Percentiles rank a stretch among this genome's conserved stretches.
These are phyloP conservation scores for Kuraishia cidri DNA, from an alignment of 805 yeast genomes.

Conservation along the genomic window DNA sequence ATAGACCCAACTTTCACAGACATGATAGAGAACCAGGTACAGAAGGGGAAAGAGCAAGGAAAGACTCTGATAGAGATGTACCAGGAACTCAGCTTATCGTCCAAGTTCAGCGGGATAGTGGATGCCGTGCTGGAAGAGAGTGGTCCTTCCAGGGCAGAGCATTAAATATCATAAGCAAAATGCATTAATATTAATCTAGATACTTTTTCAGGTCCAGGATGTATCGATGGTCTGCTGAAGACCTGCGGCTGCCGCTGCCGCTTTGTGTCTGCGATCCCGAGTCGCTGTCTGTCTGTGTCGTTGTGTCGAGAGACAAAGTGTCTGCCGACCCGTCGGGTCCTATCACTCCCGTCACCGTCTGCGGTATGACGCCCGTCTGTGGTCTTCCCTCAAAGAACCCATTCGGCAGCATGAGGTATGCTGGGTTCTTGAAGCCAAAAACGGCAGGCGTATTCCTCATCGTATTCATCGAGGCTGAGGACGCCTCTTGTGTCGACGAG, in stretches of 20 bases:
- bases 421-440: not conserved
- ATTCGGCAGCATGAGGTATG: conserved; percentile 1
- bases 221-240: too few relatives aligned
- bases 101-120: conserved; percentile 38
- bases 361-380: not conserved
- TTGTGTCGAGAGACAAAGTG: too few relatives aligned
- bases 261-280: too few relatives aligned
- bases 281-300: too few relatives aligned
- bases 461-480: too few relatives aligned
- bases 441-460: not conserved
- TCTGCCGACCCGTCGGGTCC: too few relatives aligned
- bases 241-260: too few relatives aligned
- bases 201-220: too few relatives aligned
- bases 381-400: conserved; percentile 1
- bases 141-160: not conserved
- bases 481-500: too few relatives aligned
- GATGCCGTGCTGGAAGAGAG: conserved; percentile 16
- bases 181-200: too few relatives aligned
- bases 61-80: conserved; percentile 27
- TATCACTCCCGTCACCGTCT: too few relatives aligned
- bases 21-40: conserved; percentile 74
- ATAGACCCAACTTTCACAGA: conserved; percentile 90
- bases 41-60: conserved; percentile 35
- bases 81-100: conserved; percentile 23
- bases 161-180: not conserved